Evolutionary conservation across 345 rosid species (phyloP).

Genomic region (Camelina neglecta): DNA sequence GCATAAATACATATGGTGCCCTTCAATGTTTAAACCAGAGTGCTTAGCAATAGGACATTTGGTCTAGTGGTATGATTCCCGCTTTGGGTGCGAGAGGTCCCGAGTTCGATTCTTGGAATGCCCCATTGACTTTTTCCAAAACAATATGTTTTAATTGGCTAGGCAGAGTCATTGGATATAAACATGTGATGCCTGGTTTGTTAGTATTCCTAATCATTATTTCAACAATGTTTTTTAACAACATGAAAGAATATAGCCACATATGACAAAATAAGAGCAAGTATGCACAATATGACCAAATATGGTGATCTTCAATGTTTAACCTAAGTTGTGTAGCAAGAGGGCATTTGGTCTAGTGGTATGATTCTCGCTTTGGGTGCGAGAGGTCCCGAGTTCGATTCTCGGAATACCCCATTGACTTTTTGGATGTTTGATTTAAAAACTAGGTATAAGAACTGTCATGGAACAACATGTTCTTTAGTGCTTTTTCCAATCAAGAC

Average conservation of each 20-base stretch:
- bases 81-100: constrained; percentile 92
- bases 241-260: too few species aligned
- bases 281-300: too few species aligned
- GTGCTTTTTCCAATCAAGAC: not conserved
- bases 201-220: too few species aligned
- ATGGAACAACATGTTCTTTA: not conserved
- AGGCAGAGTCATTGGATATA: too few species aligned
- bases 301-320: too few species aligned
- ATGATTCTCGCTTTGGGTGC: constrained; percentile 91
- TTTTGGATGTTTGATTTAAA: not conserved
- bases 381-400: constrained; percentile 81
- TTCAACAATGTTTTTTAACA: too few species aligned
- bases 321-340: too few species aligned
- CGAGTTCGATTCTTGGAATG: constrained; percentile 72
- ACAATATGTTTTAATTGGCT: too few species aligned
- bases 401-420: constrained; percentile 63
- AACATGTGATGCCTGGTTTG: too few species aligned
- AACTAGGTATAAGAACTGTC: not conserved
- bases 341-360: constrained; percentile 87
- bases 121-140: constrained; percentile 32
- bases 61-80: constrained; percentile 91
- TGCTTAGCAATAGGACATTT: constrained; percentile 51
- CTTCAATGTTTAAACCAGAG: too few species aligned
- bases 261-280: too few species aligned
- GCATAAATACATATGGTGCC: too few species aligned